Conservation (phyloP, 2,329 filamentous ascomycete genomes). For the Colletotrichum tanaceti region DNA sequence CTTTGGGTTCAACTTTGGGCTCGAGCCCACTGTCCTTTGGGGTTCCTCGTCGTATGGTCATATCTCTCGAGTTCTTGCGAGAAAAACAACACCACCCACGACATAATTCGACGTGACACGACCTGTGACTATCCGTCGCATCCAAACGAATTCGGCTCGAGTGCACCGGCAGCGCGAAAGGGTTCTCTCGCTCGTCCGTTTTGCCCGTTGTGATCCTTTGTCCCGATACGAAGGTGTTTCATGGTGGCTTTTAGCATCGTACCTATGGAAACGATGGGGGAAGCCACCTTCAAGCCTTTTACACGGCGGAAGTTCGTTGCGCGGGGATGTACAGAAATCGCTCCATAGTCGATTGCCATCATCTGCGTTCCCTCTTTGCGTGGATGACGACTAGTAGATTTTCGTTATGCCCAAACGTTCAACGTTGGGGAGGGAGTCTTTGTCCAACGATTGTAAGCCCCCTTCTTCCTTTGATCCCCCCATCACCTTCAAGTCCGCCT, state of each 20-base stretch:
- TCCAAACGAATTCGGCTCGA: neutral
- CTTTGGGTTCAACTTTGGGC: slow-evolving; percentile 3
- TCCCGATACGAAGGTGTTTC: slow-evolving; percentile 1
- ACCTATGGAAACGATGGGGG: neutral
- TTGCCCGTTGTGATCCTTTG: slow-evolving; percentile 23
- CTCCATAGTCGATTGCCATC: neutral
- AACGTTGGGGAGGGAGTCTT: slow-evolving; percentile 6
- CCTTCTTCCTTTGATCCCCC: neutral
- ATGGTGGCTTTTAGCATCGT: slow-evolving; percentile 4
- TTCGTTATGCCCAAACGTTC: neutral
- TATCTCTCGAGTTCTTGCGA: slow-evolving; percentile 7
- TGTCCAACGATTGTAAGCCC: slow-evolving; percentile 1
- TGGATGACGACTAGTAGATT: neutral
- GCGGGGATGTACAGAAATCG: neutral
- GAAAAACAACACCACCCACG: slow-evolving; percentile 1
- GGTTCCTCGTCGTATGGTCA: neutral
- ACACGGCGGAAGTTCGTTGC: neutral
- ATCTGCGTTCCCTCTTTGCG: neutral
- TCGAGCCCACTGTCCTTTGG: slow-evolving; percentile 1
- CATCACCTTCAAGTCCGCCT: slow-evolving; percentile 8
- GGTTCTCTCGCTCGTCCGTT: neutral
- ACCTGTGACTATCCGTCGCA: slow-evolving; percentile 18
- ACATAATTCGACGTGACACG: slow-evolving; percentile 7
- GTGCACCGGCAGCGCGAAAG: neutral
- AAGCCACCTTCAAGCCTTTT: neutral